Base-by-base conservation (phyloP, 805 yeast species). In the Blastobotrys chiropterorum region DNA sequence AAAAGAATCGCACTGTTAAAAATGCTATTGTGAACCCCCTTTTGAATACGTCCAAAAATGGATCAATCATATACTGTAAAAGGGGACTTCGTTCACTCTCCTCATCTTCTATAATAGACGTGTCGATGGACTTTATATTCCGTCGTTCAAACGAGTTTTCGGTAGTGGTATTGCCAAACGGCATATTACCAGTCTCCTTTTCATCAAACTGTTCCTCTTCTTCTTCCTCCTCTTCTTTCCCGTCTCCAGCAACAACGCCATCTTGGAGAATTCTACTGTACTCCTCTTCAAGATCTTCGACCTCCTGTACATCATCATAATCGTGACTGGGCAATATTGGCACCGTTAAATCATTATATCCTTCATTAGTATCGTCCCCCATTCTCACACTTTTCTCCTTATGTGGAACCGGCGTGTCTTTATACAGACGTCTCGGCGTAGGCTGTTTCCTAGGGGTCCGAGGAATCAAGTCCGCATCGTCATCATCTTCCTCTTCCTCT, bases 391-490 rank as follows among this genome's bases (percentile, higher is more conserved):
- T 26, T 11, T 26, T 11, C 34, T 11, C 34, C 11, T 26, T 26
- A 26, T 11, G 34, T 26, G 34, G 34, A 26, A 26, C 11, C 5
- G 34, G 34, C 34, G 34, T 26, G 11, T 26, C 34, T 26, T 26
- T 26, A 11, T 26, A 26, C 11, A 26, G 11, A 5, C 34, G 5
- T 11, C 34, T 26, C 34, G 34, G 34, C 11, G 34, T 26, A 26
- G 34, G 34, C 34, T 26, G 34, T 26, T 26, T 26, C 11, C 34
- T 26, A 26, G 34, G 34, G 5, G 47, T 14, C 19, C 46, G 13
- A 42, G 15, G 17, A 15, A 26, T 26, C 11, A 26, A 14, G 4
- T 49, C 52, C 8, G 17, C 51, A 20, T 66, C 53, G 15, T 38
- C 38, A 14, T 41, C 50, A n/a, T 45, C 47, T 16, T 39, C 46